phyloP scores from a whole-genome alignment of 192 early-diverging fungal species.

The Rhizophlyctis rosea region DNA sequence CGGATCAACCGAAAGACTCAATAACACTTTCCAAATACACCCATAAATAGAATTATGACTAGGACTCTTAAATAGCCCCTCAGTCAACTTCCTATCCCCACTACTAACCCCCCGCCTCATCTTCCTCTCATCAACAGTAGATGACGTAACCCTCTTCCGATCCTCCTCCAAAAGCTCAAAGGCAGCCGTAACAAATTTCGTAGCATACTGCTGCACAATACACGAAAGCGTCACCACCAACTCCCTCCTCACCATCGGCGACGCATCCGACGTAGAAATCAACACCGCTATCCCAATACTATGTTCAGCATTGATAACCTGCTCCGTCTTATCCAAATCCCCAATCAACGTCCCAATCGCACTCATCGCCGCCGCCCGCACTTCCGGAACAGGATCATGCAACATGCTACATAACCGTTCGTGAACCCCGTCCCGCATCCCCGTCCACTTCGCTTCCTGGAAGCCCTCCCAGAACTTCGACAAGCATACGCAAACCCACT shows the following conservation, averaged over 20 bases:
- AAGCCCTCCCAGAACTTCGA: slow-evolving; percentile 81
- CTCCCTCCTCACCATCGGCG: slow-evolving; percentile 87
- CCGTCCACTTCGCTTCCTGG: slow-evolving; percentile 63
- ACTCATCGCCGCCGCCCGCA: slow-evolving; percentile 78
- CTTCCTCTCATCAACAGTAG: slow-evolving; percentile 23
- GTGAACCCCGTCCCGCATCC: slow-evolving; percentile 62
- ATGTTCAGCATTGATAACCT: slow-evolving; percentile 59
- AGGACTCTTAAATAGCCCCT: not conserved
- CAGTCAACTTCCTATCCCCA: not conserved
- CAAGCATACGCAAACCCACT: slow-evolving; percentile 88
- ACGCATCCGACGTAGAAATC: slow-evolving; percentile 72
- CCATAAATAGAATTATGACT: slow-evolving; percentile 54
- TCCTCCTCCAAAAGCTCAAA: slow-evolving; percentile 52
- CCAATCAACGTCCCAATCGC: slow-evolving; percentile 79
- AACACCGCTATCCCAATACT: slow-evolving; percentile 68
- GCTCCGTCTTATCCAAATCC: slow-evolving; percentile 63
- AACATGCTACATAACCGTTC: slow-evolving; percentile 57
- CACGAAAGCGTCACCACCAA: slow-evolving; percentile 73
- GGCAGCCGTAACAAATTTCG: slow-evolving; percentile 65
- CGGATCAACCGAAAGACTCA: slow-evolving; percentile 79
- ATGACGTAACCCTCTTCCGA: slow-evolving; percentile 29
- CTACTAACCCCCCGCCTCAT: not conserved
- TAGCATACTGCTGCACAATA: slow-evolving; percentile 66
- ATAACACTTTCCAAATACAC: slow-evolving; percentile 77
- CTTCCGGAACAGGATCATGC: slow-evolving; percentile 70